A percentile compares a stretch with the other conserved stretches of the same genome.
Conservation (phyloP, 768 basidiomycete genomes). For the Ramaria sp. region DNA sequence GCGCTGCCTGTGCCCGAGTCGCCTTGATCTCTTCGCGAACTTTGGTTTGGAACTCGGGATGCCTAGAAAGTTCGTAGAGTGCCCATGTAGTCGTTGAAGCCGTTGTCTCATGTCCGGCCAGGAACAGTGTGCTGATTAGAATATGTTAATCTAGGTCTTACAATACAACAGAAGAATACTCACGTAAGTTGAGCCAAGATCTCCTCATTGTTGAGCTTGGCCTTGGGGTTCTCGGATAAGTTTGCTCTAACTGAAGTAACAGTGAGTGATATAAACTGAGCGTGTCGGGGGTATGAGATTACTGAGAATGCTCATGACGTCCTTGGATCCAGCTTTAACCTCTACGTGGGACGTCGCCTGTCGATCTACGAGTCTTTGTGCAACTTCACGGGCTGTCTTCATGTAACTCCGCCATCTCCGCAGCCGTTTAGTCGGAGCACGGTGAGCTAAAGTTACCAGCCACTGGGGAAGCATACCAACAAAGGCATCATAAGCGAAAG, state of each 20-base stretch:
- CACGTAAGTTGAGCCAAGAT: conserved; percentile 24
- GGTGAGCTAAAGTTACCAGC: conserved; percentile 16
- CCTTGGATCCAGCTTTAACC: conserved; percentile 17
- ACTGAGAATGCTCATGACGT: conserved; percentile 29
- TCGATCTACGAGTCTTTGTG: too few relatives aligned
- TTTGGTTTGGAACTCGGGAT: conserved; percentile 10
- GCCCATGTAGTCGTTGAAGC: conserved; percentile 11
- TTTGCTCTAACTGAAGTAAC: conserved; percentile 24
- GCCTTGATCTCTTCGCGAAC: too few relatives aligned
- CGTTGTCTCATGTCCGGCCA: conserved; percentile 17
- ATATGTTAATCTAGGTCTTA: not conserved
- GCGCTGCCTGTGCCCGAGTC: too few relatives aligned
- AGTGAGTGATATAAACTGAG: too few relatives aligned
- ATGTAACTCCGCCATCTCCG: conserved; percentile 18
- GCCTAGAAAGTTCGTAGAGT: conserved; percentile 13
- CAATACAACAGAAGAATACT: conserved; percentile 3
- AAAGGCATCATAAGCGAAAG: too few relatives aligned
- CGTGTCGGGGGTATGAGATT: too few relatives aligned
- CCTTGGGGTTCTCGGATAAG: conserved; percentile 18
- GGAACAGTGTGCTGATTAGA: conserved; percentile 9
- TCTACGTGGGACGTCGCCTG: conserved; percentile 11
- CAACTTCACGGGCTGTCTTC: too few relatives aligned
- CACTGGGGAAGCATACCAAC: conserved; percentile 18
- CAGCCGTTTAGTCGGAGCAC: conserved; percentile 20
- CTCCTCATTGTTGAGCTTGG: conserved; percentile 21